Conservation (phyloP, 139 green algal species). For the Mesotaenium endlicherianum region DNA sequence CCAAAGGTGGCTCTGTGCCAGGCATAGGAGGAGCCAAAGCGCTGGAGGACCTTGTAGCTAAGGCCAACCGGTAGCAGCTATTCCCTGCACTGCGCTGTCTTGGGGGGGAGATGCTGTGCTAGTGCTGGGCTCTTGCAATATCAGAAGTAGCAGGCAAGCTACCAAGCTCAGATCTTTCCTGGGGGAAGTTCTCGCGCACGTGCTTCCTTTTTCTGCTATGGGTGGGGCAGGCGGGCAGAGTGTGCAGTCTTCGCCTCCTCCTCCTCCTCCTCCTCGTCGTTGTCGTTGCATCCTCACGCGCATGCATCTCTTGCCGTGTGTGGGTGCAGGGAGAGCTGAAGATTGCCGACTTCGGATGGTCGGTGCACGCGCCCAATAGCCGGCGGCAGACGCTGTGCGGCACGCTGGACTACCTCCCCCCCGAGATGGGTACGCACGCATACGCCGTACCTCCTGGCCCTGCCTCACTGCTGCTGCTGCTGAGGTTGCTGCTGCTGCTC, state of each 20-base stretch:
- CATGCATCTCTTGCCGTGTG: not conserved
- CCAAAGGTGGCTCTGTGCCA: too few relatives aligned
- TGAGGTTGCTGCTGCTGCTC: too few relatives aligned
- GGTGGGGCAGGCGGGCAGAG: not conserved
- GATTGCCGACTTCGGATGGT: constrained; percentile 98
- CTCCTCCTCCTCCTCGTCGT: not conserved
- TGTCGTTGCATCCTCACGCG: not conserved
- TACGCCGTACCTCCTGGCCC: not conserved
- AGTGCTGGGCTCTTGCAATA: too few relatives aligned
- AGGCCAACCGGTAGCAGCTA: too few relatives aligned
- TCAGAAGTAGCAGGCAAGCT: too few relatives aligned
- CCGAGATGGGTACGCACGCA: constrained; percentile 79
- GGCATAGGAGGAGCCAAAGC: too few relatives aligned
- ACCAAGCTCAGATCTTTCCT: too few relatives aligned
- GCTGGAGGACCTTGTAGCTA: too few relatives aligned
- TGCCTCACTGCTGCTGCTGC: too few relatives aligned
- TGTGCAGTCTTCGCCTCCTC: not conserved
- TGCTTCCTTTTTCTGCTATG: constrained; percentile 11
- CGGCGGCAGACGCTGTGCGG: constrained; percentile 92
- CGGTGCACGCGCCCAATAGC: constrained; percentile 87
- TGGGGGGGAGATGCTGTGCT: too few relatives aligned
- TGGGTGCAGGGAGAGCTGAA: constrained; percentile 81
- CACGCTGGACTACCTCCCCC: constrained; percentile 97
- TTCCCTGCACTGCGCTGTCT: too few relatives aligned
- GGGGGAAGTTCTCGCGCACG: not conserved